Percentiles rank a stretch among this genome's conserved stretches.
Conservation (phyloP, 306 rosid genomes). For the Sicyos edulis region DNA sequence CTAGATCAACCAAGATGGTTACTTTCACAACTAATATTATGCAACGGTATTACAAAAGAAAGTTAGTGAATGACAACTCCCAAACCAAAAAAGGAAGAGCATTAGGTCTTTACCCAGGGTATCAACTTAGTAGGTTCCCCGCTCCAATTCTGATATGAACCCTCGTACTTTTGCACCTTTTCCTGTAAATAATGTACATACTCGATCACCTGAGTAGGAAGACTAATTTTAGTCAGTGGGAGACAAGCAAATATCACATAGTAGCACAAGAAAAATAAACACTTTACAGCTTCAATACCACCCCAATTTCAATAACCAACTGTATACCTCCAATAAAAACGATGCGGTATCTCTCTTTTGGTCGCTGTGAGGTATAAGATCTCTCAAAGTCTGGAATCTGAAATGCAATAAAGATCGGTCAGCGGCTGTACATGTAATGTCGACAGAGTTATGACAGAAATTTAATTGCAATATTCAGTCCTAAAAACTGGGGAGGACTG, state of each 20-base stretch:
- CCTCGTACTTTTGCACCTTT: conserved; percentile 76
- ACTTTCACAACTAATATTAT: no score
- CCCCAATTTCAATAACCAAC: conserved; percentile 8
- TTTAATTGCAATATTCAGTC: not conserved
- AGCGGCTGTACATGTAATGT: conserved; percentile 19
- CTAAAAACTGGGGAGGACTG: no score
- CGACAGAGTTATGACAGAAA: not conserved
- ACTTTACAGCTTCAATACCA: conserved; percentile 3
- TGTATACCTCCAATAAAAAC: conserved; percentile 76
- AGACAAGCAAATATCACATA: not conserved
- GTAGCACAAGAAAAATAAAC: conserved; percentile 7
- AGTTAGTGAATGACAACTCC: not conserved
- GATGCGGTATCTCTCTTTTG: conserved; percentile 97
- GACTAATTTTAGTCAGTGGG: not conserved
- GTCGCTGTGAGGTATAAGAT: conserved; percentile 92
- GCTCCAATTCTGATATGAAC: conserved; percentile 83
- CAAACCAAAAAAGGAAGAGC: conserved; percentile 5
- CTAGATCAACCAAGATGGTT: no score
- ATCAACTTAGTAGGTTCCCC: conserved; percentile 80
- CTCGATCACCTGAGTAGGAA: conserved; percentile 68
- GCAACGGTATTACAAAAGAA: not conserved
- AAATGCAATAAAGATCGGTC: conserved; percentile 29
- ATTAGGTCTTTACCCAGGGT: conserved; percentile 71
- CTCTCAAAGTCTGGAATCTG: conserved; percentile 98
- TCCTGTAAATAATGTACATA: conserved; percentile 91